These are phyloP conservation scores for Physcomitrium patens DNA, from an alignment of 225 moss, liverwort and hornwort genomes.

Conservation along the genomic window DNA sequence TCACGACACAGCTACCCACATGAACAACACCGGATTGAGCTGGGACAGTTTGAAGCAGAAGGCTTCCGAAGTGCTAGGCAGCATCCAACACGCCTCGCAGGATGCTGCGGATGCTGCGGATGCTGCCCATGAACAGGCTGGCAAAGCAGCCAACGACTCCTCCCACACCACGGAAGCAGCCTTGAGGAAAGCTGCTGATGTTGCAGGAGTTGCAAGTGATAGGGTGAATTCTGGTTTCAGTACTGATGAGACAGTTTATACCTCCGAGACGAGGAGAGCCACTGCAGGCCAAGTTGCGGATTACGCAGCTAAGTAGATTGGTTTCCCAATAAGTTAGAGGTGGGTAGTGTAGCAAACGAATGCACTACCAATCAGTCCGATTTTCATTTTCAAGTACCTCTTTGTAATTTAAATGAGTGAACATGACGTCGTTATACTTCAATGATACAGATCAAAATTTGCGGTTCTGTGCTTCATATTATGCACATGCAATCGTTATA, in stretches of 20 bases:
- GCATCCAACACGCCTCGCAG: constrained; percentile 30
- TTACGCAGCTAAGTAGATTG: constrained; percentile 39
- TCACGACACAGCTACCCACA: not conserved
- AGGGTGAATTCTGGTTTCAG: constrained; percentile 20
- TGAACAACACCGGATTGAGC: constrained; percentile 3
- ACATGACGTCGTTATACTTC: no score
- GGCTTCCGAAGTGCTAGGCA: constrained; percentile 41
- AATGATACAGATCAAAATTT: not conserved
- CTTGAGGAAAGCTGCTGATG: constrained; percentile 43
- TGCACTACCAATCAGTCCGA: not conserved
- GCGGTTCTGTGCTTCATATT: not conserved
- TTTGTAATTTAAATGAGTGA: not conserved
- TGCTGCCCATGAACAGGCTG: constrained; percentile 24
- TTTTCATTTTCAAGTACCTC: not conserved
- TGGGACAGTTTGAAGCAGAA: constrained; percentile 49
- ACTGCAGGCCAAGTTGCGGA: constrained; percentile 63
- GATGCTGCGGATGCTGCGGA: constrained; percentile 26
- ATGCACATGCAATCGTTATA: not conserved
- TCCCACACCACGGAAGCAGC: constrained; percentile 26
- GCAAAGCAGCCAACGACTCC: constrained; percentile 12
- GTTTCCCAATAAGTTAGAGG: not conserved
- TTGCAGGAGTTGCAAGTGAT: constrained; percentile 43
- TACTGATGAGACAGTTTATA: constrained; percentile 28
- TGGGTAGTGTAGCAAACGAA: not conserved
- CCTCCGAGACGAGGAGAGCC: constrained; percentile 56